Percentiles rank a stretch among this genome's conserved stretches.
Conservation (phyloP, 306 rosid genomes). For the Medicago lupulina region DNA sequence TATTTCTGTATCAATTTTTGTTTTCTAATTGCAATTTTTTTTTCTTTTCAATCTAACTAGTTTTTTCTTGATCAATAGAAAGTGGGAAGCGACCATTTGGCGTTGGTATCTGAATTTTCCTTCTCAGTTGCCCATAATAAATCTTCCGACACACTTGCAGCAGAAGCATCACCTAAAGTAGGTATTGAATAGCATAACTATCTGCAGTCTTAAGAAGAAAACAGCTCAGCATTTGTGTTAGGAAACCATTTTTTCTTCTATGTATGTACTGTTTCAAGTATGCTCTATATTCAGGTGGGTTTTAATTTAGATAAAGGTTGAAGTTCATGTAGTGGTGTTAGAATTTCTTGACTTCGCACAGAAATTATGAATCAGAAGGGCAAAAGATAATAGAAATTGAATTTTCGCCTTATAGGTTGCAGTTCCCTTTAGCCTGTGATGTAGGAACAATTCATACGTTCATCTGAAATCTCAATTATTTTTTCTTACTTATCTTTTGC, state of each 20-base stretch:
- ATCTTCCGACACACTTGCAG: slow-evolving; percentile 28
- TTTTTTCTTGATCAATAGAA: slow-evolving; percentile 52
- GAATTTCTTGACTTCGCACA: slow-evolving; percentile 15
- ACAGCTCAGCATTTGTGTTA: slow-evolving; percentile 22
- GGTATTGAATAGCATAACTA: slow-evolving; percentile 41
- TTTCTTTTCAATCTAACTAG: slow-evolving; percentile 35
- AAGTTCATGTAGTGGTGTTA: slow-evolving; percentile 2
- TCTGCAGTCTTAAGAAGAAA: slow-evolving; percentile 38
- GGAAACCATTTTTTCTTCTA: slow-evolving; percentile 15
- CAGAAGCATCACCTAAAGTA: slow-evolving; percentile 33
- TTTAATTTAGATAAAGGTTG: slow-evolving; percentile 27
- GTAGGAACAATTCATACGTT: slow-evolving; percentile 3
- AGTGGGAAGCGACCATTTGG: slow-evolving; percentile 90
- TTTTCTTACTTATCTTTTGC: too few relatives aligned
- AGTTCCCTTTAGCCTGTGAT: not conserved
- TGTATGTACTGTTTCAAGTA: slow-evolving; percentile 4
- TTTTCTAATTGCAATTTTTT: not conserved
- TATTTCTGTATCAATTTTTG: slow-evolving; percentile 41
- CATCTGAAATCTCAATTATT: not conserved
- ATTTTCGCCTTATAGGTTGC: slow-evolving; percentile 8
- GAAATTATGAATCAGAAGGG: not conserved
- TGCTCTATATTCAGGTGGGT: slow-evolving; percentile 20
- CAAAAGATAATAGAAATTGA: slow-evolving; percentile 3
- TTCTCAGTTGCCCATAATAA: slow-evolving; percentile 49
- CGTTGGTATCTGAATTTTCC: slow-evolving; percentile 79